A percentile compares a stretch with the other conserved stretches of the same genome.
Conservation (phyloP, 306 rosid genomes). For the Phaseolus lunatus region DNA sequence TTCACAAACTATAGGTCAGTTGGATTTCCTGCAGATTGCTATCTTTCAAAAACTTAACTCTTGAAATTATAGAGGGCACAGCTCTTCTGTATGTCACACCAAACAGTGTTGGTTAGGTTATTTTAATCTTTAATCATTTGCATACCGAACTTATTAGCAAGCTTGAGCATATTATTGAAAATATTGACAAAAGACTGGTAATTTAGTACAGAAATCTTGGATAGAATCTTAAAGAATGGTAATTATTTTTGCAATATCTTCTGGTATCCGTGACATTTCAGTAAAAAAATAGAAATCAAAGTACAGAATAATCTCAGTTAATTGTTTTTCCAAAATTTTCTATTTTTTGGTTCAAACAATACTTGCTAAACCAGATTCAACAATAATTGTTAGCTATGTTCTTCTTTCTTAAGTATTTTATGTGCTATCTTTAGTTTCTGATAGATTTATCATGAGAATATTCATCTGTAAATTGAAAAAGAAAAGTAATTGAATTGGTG, state of each 20-base stretch:
- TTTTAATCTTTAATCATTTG: constrained; percentile 21
- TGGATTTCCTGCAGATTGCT: neutral
- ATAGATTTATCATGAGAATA: constrained; percentile 20
- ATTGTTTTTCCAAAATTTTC: neutral
- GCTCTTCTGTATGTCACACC: neutral
- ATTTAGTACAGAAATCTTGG: too few species aligned
- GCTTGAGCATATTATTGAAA: constrained; percentile 19
- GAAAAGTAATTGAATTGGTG: constrained; percentile 1
- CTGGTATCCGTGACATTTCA: neutral
- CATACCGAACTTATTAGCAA: neutral
- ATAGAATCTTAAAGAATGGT: neutral
- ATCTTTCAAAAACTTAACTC: neutral
- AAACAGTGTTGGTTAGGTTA: neutral
- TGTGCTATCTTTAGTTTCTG: neutral
- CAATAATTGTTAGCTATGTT: constrained; percentile 6
- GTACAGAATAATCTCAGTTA: constrained; percentile 20
- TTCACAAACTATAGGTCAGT: constrained; percentile 16
- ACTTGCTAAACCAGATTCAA: constrained; percentile 12
- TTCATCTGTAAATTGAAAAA: constrained; percentile 5
- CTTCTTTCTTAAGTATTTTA: constrained; percentile 23
- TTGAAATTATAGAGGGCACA: neutral
- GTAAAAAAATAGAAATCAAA: constrained; percentile 4
- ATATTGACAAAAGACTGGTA: constrained; percentile 18
- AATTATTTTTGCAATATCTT: constrained; percentile 18
- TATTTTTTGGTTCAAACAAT: constrained; percentile 1